Conservation (phyloP, 2,329 filamentous ascomycete species). For the Xylariaceae sp. region DNA sequence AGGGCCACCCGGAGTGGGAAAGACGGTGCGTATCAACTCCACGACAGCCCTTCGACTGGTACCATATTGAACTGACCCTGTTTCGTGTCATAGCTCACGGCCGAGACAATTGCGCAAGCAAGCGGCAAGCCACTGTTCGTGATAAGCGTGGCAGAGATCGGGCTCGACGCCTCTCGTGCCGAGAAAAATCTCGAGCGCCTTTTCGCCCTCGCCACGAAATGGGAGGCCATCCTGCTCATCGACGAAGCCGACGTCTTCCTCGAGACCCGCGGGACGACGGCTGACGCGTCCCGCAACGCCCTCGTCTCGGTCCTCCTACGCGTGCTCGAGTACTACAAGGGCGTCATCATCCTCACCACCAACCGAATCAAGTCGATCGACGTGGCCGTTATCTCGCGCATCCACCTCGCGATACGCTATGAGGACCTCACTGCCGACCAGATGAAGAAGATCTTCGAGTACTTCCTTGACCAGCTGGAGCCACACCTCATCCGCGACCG, state of each 20-base stretch:
- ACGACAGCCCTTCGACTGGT: too few species aligned
- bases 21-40: conserved; percentile 2
- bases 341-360: conserved; percentile 16
- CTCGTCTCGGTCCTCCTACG: conserved; percentile 7
- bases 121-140: conserved; percentile 9
- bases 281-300: background rate
- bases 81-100: conserved; percentile 2
- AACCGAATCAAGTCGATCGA: conserved; percentile 23
- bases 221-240: conserved; percentile 9
- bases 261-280: conserved; percentile 3
- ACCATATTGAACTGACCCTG: too few species aligned
- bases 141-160: conserved; percentile 7
- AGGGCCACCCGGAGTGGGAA: conserved; percentile 12
- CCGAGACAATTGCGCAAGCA: conserved; percentile 7
- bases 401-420: conserved; percentile 21
- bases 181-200: conserved; percentile 8
- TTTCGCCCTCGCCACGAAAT: conserved; percentile 8
- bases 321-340: conserved; percentile 10
- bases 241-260: conserved; percentile 10
- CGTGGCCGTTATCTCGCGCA: conserved; percentile 19
- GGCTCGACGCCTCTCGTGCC: conserved; percentile 6
- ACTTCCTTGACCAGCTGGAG: conserved; percentile 7
- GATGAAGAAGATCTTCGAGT: conserved; percentile 7
- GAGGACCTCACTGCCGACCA: conserved; percentile 3
- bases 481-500: conserved; percentile 2